These are phyloP conservation scores for Diplotaxis tenuifolia DNA, from an alignment of 345 rosid genomes.

Conservation along the genomic window DNA sequence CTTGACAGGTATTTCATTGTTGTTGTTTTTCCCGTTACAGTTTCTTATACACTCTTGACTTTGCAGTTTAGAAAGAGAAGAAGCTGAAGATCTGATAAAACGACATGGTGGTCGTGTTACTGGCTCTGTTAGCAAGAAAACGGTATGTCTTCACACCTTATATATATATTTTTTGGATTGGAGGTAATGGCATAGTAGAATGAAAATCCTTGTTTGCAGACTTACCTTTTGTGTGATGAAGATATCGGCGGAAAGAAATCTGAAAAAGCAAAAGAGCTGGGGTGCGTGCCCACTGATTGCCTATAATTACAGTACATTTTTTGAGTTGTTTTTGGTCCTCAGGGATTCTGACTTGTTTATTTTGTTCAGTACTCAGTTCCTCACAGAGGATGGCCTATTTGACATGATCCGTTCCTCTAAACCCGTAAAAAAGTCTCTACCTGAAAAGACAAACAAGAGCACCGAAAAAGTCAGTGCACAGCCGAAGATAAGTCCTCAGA, in stretches of 20 bases:
- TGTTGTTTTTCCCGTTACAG: neutral
- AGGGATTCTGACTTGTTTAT: conserved; percentile 29
- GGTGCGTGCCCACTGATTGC: conserved; percentile 51
- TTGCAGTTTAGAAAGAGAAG: conserved; percentile 94
- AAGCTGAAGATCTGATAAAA: conserved; percentile 95
- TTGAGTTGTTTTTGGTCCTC: conserved; percentile 14
- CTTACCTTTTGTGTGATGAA: conserved; percentile 92
- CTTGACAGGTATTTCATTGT: conserved; percentile 78
- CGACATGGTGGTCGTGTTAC: conserved; percentile 93
- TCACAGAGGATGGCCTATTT: conserved; percentile 89
- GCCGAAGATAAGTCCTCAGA: conserved; percentile 55
- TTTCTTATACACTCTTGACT: conserved; percentile 25
- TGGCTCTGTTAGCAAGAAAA: conserved; percentile 97
- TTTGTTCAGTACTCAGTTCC: conserved; percentile 63
- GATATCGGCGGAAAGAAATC: conserved; percentile 94
- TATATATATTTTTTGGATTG: conserved; percentile 26
- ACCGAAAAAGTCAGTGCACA: conserved; percentile 41
- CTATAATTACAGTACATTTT: conserved; percentile 1
- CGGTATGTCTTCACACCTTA: conserved; percentile 46
- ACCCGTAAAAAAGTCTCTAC: conserved; percentile 41
- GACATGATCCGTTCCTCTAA: conserved; percentile 76
- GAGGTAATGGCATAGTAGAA: conserved; percentile 29
- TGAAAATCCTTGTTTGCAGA: conserved; percentile 53
- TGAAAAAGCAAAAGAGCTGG: conserved; percentile 84
- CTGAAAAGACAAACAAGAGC: conserved; percentile 42